Conservation (phyloP, 345 rosid genomes). For the Nasturtium officinale region DNA sequence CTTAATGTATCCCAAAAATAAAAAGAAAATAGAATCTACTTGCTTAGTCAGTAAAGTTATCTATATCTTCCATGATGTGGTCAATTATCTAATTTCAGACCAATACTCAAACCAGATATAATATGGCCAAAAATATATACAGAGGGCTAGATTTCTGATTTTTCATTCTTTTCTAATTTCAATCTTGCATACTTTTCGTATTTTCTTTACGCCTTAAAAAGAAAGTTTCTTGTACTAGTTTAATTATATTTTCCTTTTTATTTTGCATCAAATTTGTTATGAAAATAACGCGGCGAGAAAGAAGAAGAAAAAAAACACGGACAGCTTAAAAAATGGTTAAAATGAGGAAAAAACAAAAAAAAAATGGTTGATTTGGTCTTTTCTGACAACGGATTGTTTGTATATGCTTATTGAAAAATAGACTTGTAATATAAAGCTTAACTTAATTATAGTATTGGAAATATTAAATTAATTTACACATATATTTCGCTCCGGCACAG, state of each 20-base stretch:
- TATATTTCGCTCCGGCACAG: too few relatives aligned
- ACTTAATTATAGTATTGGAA: background rate
- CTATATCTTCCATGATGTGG: background rate
- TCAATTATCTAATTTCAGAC: background rate
- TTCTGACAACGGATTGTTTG: background rate
- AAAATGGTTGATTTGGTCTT: constrained; percentile 1
- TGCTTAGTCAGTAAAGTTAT: background rate
- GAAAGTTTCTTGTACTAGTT: too few relatives aligned
- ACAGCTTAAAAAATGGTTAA: background rate
- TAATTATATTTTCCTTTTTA: too few relatives aligned
- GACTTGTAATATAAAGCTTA: background rate
- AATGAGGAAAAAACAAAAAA: background rate
- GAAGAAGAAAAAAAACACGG: background rate
- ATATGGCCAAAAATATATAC: background rate
- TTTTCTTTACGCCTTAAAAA: too few relatives aligned
- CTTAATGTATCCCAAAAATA: background rate
- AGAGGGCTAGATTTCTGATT: background rate
- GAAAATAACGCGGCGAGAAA: background rate
- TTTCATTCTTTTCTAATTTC: background rate
- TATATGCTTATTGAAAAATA: background rate
- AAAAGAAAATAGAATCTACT: background rate
- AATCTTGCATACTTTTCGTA: background rate
- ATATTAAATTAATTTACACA: too few relatives aligned
- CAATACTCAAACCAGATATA: background rate
- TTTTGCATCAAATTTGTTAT: background rate